These are phyloP conservation scores for Thermothelomyces thermophilus DNA, from an alignment of 2,329 filamentous ascomycete species.

Conservation along the genomic window DNA sequence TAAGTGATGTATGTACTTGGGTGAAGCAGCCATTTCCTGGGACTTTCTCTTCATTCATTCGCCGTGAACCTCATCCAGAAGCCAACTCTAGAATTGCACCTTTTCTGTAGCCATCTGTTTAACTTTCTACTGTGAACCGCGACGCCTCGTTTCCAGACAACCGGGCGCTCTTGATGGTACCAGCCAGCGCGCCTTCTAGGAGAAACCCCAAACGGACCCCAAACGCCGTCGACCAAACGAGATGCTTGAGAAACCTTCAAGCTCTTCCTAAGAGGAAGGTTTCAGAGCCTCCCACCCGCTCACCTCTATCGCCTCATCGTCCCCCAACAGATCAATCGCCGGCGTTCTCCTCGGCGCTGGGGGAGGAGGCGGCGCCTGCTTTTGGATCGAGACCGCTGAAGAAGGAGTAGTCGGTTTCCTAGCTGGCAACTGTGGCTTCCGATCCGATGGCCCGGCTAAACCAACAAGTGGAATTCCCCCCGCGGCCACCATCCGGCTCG, in stretches of 20 bases:
- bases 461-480: slow-evolving; percentile 23
- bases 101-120: not conserved
- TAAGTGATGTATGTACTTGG: no score
- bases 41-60: no score
- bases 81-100: not conserved
- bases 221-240: not conserved
- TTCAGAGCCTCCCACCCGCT: slow-evolving; percentile 52
- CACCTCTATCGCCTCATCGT: slow-evolving; percentile 38
- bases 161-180: not conserved
- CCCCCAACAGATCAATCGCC: slow-evolving; percentile 40
- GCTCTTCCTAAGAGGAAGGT: slow-evolving; percentile 32
- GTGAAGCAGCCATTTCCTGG: no score
- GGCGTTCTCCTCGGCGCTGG: slow-evolving; percentile 29
- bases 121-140: not conserved
- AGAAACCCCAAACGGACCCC: not conserved
- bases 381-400: slow-evolving; percentile 20
- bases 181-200: not conserved
- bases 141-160: not conserved
- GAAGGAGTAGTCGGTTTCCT: slow-evolving; percentile 21
- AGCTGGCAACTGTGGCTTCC: slow-evolving; percentile 20
- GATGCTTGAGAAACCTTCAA: not conserved
- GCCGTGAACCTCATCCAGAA: not conserved
- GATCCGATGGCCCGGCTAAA: slow-evolving; percentile 14
- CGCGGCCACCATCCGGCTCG: slow-evolving; percentile 16
- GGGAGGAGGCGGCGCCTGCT: slow-evolving; percentile 22